Base-by-base conservation (phyloP, 345 rosid species). In the Lagerstroemia speciosa region DNA sequence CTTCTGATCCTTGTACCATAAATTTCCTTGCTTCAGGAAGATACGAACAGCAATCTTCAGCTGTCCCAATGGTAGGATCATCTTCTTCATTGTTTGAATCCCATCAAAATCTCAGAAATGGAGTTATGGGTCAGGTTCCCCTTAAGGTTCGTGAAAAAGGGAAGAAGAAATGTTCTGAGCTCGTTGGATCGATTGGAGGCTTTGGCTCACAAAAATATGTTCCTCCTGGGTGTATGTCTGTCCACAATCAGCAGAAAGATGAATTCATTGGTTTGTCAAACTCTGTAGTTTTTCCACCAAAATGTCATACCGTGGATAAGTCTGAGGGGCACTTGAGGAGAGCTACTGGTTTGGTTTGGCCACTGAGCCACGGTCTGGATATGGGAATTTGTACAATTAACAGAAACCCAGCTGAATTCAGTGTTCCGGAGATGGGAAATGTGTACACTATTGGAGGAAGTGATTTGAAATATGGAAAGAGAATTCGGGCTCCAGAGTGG, bases 401-500 rank as follows among this genome's bases (percentile, higher is more conserved):
- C 71, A 79, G 85, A 70, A 95, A 95, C 78, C 99, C 99, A n/a
- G 89, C 97, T 62, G 99, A 95, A 81, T 95, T 92, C 72, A 85
- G 86, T 65, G 9, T 73, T 15, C 83, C 96, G 62, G 94, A 74
- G 77, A 83, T 80, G 70, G 84, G 85, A 34, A 95, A 90, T 78
- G 50, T 60, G 29, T 89, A 82, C 83, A 90, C 88, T 87, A 84
- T 88, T 45, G 68, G 77, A 12, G 87, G 88, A 32, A 81, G 82
- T 64, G 84, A 78, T 68, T 85, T 90, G 12, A 84, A 78, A 77
- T 73, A 76, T 68, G 63, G 76, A 60, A 75, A 74, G 75, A 26
- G 52, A 53, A 41, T 30, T 27, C 63, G 19, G 29, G 34, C 63
- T 10, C 63, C 31, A 26, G 63, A 58, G 63, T 30, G 33, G 34